These are phyloP conservation scores for Penicillium sp. DNA, from an alignment of 2,329 filamentous ascomycete genomes.

Conservation along the genomic window DNA sequence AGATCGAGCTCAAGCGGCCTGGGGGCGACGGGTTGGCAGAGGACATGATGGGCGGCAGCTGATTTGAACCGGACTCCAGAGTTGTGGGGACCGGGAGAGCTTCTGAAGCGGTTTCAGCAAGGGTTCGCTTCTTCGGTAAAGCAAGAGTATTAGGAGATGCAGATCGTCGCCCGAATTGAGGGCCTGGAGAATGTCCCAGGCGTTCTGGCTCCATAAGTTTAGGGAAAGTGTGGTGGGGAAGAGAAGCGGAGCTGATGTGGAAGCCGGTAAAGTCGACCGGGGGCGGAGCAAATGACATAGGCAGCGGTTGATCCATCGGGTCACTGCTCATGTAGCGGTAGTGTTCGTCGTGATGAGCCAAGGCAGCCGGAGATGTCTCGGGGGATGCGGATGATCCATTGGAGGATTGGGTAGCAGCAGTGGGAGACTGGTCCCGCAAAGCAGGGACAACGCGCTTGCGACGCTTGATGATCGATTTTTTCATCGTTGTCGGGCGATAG, in stretches of 20 bases:
- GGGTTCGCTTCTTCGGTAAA: slow-evolving; percentile 37
- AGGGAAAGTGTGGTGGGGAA: slow-evolving; percentile 33
- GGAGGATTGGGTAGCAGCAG: slow-evolving; percentile 40
- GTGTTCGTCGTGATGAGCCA: slow-evolving; percentile 33
- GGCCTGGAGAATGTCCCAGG: slow-evolving; percentile 28
- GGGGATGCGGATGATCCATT: slow-evolving; percentile 45
- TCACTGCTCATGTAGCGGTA: slow-evolving; percentile 36
- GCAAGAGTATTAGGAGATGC: slow-evolving; percentile 30
- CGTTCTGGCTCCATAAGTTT: slow-evolving; percentile 34
- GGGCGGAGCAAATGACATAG: slow-evolving; percentile 40
- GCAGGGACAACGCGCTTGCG: slow-evolving; percentile 92
- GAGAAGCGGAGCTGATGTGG: slow-evolving; percentile 32
- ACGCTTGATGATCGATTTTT: slow-evolving; percentile 94
- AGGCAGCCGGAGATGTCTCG: slow-evolving; percentile 36
- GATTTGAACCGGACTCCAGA: slow-evolving; percentile 36
- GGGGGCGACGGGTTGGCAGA: slow-evolving; percentile 38
- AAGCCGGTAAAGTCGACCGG: slow-evolving; percentile 53
- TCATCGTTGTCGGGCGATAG: slow-evolving; percentile 96
- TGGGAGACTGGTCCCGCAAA: slow-evolving; percentile 49
- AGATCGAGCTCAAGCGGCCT: slow-evolving; percentile 71
- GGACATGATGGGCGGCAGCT: slow-evolving; percentile 41
- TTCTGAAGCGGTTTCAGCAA: slow-evolving; percentile 35
- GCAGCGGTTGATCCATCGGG: slow-evolving; percentile 38
- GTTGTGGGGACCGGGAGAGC: slow-evolving; percentile 27
- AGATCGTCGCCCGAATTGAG: slow-evolving; percentile 33